Evolutionary conservation across 1,284 basidiomycete species (phyloP), one percentile per base, ranked within the genome.

Genomic region (Coniophora puteana): DNA sequence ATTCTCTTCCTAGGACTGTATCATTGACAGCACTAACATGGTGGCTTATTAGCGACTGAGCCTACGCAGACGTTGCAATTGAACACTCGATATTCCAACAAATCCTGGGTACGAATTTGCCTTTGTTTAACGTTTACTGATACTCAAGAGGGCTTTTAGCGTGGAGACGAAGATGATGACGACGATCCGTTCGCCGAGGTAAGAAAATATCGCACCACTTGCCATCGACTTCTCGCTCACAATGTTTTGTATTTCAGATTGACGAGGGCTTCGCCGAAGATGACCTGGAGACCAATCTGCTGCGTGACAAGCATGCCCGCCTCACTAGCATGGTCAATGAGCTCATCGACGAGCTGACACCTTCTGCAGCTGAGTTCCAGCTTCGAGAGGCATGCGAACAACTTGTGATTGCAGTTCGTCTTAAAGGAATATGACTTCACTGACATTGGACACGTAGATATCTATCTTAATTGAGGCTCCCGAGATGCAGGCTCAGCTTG

Each of bases 111-210:
- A 56, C 14, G 74, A 56, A 11, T n/a, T 36, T 26, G 44, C 37
- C 21, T 36, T 16, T 16, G 36, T 26, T 38, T 33, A 2, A 29
- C 27, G 13, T 42, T 18, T 38, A 45, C 37, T 48, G 27, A 12
- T 25, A 25, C 21, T 16, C 36, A 28, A 17, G 22, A 25, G 23
- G 5, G 10, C 17, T 37, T 5, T 23, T 45, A 89, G 89, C 66
- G 83, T 10, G 88, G 84, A 6, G 89, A 91, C 38, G 84, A 88
- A 23, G 79, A 80, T 4, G 91, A 94, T 45, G 91, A 92, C 35
- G 90, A 89, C 43, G 93, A 96, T 69, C 93, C 93, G 1, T 97
- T 97, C 55, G 92, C 93, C 1, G 92, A 94, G 69, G 88, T 89
- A 51, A 38, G 63, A 40, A 26, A 31, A 6, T 22, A 14, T 22